Evolutionary conservation across 441 rosid species (phyloP), one percentile per base, ranked within the genome.

Genomic region (Syzygium malaccense): DNA sequence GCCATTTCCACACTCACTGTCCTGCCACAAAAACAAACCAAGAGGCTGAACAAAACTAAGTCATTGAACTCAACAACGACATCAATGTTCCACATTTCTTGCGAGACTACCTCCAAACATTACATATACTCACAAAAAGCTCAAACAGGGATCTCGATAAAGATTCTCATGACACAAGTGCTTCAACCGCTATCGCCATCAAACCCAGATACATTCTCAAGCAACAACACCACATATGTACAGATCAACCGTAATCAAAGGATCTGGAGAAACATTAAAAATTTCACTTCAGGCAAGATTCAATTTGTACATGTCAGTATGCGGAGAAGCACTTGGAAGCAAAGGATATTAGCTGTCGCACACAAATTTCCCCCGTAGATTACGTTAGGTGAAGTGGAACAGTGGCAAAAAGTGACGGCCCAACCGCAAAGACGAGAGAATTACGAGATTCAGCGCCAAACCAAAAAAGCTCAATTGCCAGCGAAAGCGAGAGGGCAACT

Each of bases 301-400:
- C 53, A 53, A 86, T 64, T 78, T 60, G 64, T 60, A 71, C 14
- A 23, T 7, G 83, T 57, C 60, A 51, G 90, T 92, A 90, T 88
- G 92, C 90, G 88, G 85, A 85, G 87, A 92, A 90, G 90, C 91
- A 88, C 92, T 91, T 95, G 86, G 92, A 95, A 95, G 95, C 95
- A 87, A 96, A 94, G 99, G 92, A 92, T 87, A 71, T n/a, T 51
- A 55, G 78, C 64, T 56, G 91, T 32, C 64, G 54, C 48, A 25
- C 53, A 71, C 84, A n/a, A 23, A 28, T 83, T 57, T 41, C 83
- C n/a, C 83, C 57, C 25, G 71, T 26, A 55, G 83, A 57, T 64
- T 87, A 56, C 41, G 87, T 87, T 85, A 87, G 91, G 91, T 87
- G 87, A 66, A 89, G 86, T 64, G 88, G 33, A 55, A 87, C 57